phyloP scores from a whole-genome alignment of 768 basidiomycete species.

The Boletus vermiculosoides region DNA sequence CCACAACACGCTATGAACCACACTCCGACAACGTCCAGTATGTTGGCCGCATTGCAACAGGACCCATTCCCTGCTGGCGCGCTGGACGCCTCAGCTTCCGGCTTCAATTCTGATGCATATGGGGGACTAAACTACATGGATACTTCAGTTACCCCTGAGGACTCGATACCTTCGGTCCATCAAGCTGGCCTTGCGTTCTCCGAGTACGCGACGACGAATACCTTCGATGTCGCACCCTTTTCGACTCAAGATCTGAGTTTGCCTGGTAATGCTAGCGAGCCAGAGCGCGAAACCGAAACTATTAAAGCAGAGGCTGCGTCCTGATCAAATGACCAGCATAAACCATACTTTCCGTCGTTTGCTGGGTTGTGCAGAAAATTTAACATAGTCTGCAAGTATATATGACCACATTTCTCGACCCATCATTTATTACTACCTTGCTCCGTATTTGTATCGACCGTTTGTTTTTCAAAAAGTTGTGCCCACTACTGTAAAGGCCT shows the following conservation, averaged over 20 bases:
- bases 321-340: constrained; percentile 21
- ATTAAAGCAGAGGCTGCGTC: constrained; percentile 63
- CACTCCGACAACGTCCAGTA: constrained; percentile 86
- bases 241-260: constrained; percentile 65
- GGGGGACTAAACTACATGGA: constrained; percentile 77
- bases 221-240: constrained; percentile 73
- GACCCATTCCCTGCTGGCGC: constrained; percentile 66
- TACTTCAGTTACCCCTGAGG: constrained; percentile 61
- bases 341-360: constrained; percentile 24
- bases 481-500: constrained; percentile 37
- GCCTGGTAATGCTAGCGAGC: constrained; percentile 51
- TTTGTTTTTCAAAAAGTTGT: constrained; percentile 35
- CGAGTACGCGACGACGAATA: constrained; percentile 62
- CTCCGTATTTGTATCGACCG: constrained; percentile 37
- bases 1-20: constrained; percentile 67
- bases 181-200: constrained; percentile 65
- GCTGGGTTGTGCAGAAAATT: constrained; percentile 29
- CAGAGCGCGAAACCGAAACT: constrained; percentile 60
- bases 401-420: constrained; percentile 31
- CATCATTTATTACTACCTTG: constrained; percentile 40
- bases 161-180: constrained; percentile 57
- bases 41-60: constrained; percentile 84
- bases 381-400: constrained; percentile 33
- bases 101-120: constrained; percentile 69
- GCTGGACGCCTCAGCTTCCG: constrained; percentile 60